These are phyloP conservation scores for Acrodontium crateriforme DNA, from an alignment of 2,329 filamentous ascomycete species.

Conservation along the genomic window DNA sequence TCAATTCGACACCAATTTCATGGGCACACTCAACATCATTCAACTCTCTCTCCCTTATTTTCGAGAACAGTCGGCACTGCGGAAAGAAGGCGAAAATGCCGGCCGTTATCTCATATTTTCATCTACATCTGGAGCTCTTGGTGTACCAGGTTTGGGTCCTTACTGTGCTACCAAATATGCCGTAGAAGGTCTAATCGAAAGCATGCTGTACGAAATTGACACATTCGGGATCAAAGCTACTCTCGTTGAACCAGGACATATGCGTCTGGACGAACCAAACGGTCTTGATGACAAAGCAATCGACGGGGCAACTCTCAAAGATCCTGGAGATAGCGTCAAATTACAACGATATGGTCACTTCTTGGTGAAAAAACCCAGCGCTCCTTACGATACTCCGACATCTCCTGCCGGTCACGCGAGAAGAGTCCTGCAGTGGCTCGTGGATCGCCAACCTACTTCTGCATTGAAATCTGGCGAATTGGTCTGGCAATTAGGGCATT, in stretches of 20 bases:
- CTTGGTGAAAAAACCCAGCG: constrained; percentile 70
- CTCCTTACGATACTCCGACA: constrained; percentile 63
- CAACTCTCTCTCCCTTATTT: constrained; percentile 82
- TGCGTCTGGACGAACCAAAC: constrained; percentile 65
- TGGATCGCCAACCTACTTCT: constrained; percentile 81
- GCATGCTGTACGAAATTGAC: constrained; percentile 92
- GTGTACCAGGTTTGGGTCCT: constrained; percentile 80
- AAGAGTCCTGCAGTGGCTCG: constrained; percentile 87
- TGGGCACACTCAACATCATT: constrained; percentile 87
- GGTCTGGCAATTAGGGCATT: constrained; percentile 88
- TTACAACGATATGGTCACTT: constrained; percentile 85
- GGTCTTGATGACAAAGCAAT: constrained; percentile 19
- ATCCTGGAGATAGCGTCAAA: constrained; percentile 5
- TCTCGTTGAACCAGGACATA: constrained; percentile 79
- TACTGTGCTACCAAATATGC: constrained; percentile 98
- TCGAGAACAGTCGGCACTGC: constrained; percentile 44
- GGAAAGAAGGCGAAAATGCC: constrained; percentile 14
- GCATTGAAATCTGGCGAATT: constrained; percentile 86
- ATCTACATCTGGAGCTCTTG: constrained; percentile 80
- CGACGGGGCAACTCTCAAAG: constrained; percentile 4
- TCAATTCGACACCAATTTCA: constrained; percentile 96
- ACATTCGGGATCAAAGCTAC: constrained; percentile 86
- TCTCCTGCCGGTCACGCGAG: constrained; percentile 79
- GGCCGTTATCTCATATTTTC: constrained; percentile 93
- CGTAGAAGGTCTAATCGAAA: constrained; percentile 87